A percentile compares a stretch with the other conserved stretches of the same genome.
Evolutionary conservation across 306 rosid genomes (phyloP).

Genomic region (Prunus mume): DNA sequence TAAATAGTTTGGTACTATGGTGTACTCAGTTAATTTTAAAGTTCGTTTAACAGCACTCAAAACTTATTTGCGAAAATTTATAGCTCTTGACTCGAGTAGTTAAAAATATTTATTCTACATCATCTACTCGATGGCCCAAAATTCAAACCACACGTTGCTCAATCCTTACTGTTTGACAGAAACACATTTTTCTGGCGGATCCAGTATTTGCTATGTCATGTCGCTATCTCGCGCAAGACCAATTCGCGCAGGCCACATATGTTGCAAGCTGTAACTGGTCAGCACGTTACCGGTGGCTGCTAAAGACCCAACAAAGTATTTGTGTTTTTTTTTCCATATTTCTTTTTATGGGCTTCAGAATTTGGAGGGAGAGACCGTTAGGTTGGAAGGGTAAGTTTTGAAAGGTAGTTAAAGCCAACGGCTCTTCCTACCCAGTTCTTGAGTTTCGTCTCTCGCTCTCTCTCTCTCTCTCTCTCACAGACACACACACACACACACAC

Average conservation of each 20-base stretch:
- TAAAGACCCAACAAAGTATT: not conserved
- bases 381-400: constrained; percentile 42
- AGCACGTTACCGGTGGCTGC: not conserved
- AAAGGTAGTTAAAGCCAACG: constrained; percentile 44
- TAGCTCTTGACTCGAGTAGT: too few relatives aligned
- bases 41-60: too few relatives aligned
- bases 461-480: not conserved
- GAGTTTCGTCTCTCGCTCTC: not conserved
- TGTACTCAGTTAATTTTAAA: too few relatives aligned
- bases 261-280: not conserved
- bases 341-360: not conserved
- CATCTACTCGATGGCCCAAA: too few relatives aligned
- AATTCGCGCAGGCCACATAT: not conserved
- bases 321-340: not conserved
- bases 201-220: not conserved
- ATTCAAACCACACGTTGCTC: too few relatives aligned
- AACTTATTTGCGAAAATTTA: too few relatives aligned
- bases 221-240: not conserved
- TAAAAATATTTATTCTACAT: too few relatives aligned
- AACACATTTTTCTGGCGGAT: not conserved
- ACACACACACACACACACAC: not conserved
- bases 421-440: constrained; percentile 1
- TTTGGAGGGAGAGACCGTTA: constrained; percentile 35
- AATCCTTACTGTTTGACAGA: too few relatives aligned
- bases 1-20: too few relatives aligned